These are phyloP conservation scores for Kockiozyma suomiensis DNA, from an alignment of 805 yeast species.

Conservation along the genomic window DNA sequence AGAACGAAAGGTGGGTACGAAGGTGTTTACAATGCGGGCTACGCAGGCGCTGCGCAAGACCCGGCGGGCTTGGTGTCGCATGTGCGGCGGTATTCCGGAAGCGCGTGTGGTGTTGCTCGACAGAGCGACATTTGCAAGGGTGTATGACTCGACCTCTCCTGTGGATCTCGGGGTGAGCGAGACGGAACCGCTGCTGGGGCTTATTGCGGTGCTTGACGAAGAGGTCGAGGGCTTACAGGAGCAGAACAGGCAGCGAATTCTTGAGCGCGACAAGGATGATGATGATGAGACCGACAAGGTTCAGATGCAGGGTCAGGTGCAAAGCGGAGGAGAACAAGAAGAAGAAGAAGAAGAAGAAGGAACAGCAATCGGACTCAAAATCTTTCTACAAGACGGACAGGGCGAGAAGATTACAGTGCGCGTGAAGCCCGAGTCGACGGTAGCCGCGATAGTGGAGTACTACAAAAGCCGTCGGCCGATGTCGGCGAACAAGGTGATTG, in stretches of 20 bases:
- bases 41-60: constrained; percentile 10
- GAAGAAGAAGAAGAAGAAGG: not conserved
- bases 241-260: not conserved
- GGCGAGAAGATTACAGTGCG: constrained; percentile 22
- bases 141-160: constrained; percentile 29
- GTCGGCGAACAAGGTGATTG: not conserved
- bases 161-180: constrained; percentile 18
- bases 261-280: constrained; percentile 3
- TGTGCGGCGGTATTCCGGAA: not conserved
- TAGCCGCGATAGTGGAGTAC: constrained; percentile 12
- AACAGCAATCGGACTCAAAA: constrained; percentile 6
- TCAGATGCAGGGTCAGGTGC: too few relatives aligned
- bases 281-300: not conserved
- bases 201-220: constrained; percentile 10
- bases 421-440: constrained; percentile 13
- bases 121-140: constrained; percentile 7
- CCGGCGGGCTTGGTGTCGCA: constrained; percentile 19
- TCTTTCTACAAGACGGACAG: constrained; percentile 24
- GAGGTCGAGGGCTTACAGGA: constrained; percentile 18
- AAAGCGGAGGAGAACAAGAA: not conserved
- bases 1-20: not conserved
- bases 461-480: constrained; percentile 10
- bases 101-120: constrained; percentile 7
- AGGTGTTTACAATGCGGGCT: constrained; percentile 12
- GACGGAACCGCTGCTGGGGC: constrained; percentile 18